Evolutionary conservation across 176 grass and related monocot species (phyloP).

Genomic region (Elymus sibiricus): DNA sequence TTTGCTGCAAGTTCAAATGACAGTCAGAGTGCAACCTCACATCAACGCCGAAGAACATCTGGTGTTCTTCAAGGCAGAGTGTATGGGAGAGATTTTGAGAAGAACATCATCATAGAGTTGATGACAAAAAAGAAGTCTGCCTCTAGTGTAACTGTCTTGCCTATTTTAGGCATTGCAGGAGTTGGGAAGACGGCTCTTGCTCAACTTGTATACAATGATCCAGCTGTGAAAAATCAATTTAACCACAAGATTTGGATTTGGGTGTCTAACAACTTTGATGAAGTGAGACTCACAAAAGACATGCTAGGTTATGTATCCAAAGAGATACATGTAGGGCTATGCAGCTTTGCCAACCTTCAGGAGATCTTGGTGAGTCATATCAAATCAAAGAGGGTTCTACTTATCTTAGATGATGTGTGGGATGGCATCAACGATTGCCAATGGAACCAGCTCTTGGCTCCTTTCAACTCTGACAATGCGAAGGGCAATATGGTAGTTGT

Average conservation of each 20-base stretch:
- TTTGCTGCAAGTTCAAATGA: neutral
- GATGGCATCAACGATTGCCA: neutral
- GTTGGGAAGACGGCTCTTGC: slow-evolving; percentile 26
- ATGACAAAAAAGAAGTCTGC: neutral
- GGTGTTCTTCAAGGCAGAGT: neutral
- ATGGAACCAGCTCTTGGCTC: slow-evolving; percentile 12
- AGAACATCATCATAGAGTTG: neutral
- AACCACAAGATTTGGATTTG: slow-evolving; percentile 16
- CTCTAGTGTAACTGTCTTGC: neutral
- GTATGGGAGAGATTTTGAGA: neutral
- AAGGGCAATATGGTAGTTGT: slow-evolving; percentile 19
- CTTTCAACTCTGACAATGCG: neutral
- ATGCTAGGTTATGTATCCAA: neutral
- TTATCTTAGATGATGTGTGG: slow-evolving; percentile 44
- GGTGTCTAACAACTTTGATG: neutral
- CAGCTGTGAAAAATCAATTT: neutral
- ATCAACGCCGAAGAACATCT: neutral
- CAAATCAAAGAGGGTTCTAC: neutral
- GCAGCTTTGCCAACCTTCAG: slow-evolving; percentile 2
- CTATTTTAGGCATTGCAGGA: slow-evolving; percentile 17
- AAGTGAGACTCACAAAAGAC: neutral
- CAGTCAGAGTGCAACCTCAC: neutral
- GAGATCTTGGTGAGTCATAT: neutral
- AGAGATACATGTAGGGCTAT: neutral
- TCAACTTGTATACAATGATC: neutral